These are phyloP conservation scores for Carex kokanica DNA, from an alignment of 176 grass and related monocot genomes.

Conservation along the genomic window DNA sequence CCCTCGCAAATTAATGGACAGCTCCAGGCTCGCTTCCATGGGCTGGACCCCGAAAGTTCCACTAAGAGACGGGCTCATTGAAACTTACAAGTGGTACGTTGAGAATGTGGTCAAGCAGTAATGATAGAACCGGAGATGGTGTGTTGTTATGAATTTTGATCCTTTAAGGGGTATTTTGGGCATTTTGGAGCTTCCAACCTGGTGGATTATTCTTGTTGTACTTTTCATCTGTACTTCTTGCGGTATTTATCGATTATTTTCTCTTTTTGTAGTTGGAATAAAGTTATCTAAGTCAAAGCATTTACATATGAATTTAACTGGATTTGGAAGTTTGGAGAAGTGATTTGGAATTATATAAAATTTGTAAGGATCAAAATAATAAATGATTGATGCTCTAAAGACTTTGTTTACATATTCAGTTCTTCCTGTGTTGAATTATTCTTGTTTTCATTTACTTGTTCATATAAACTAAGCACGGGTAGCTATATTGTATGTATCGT, in stretches of 20 bases:
- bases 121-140: neutral
- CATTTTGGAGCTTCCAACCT: neutral
- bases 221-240: neutral
- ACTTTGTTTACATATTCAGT: neutral
- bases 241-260: conserved; percentile 2
- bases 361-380: neutral
- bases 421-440: neutral
- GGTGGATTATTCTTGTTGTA: neutral
- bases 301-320: neutral
- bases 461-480: neutral
- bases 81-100: conserved; percentile 50
- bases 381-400: neutral
- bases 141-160: neutral
- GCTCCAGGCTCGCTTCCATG: conserved; percentile 43
- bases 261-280: conserved; percentile 9
- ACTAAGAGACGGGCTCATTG: conserved; percentile 40
- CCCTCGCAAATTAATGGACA: conserved; percentile 54
- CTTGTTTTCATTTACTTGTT: neutral
- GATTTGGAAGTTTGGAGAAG: neutral
- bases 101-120: conserved; percentile 23
- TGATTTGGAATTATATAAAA: neutral
- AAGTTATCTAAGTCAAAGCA: neutral
- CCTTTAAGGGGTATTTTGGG: neutral
- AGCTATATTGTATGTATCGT: neutral
- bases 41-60: conserved; percentile 65